These are phyloP conservation scores for Marasmius fiardii DNA, from an alignment of 1,284 basidiomycete genomes.

Conservation along the genomic window DNA sequence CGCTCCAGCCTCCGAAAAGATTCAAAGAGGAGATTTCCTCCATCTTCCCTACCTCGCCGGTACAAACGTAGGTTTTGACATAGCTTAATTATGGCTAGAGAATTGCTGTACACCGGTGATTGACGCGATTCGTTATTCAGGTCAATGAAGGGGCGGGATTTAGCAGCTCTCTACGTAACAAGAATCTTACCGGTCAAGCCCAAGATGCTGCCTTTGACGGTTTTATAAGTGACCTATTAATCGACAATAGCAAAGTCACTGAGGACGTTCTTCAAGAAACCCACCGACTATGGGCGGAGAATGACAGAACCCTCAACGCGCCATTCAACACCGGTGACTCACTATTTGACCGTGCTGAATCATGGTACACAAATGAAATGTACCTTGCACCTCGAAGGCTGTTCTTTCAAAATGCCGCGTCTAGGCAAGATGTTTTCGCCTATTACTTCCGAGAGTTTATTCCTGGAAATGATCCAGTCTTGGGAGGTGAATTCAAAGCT, in stretches of 20 bases:
- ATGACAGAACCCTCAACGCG: slow-evolving; percentile 37
- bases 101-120: no score
- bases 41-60: slow-evolving; percentile 52
- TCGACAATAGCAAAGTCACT: slow-evolving; percentile 32
- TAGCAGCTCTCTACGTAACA: slow-evolving; percentile 23
- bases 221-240: slow-evolving; percentile 31
- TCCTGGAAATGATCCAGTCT: slow-evolving; percentile 39
- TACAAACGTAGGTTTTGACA: slow-evolving; percentile 39
- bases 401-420: slow-evolving; percentile 45
- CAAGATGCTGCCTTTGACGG: slow-evolving; percentile 30
- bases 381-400: slow-evolving; percentile 46
- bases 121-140: no score
- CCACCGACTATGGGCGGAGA: slow-evolving; percentile 32
- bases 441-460: slow-evolving; percentile 57
- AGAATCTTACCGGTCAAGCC: slow-evolving; percentile 22
- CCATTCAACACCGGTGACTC: slow-evolving; percentile 57
- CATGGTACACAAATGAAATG: slow-evolving; percentile 59
- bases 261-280: slow-evolving; percentile 27
- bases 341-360: slow-evolving; percentile 49
- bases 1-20: slow-evolving; percentile 42
- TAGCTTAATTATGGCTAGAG: no score
- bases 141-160: slow-evolving; percentile 37
- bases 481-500: slow-evolving; percentile 35
- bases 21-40: slow-evolving; percentile 46
- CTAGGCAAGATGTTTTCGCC: slow-evolving; percentile 45